Evolutionary conservation across 805 yeast species (phyloP).

Genomic region (Kodamaea hsintzibuensis): DNA sequence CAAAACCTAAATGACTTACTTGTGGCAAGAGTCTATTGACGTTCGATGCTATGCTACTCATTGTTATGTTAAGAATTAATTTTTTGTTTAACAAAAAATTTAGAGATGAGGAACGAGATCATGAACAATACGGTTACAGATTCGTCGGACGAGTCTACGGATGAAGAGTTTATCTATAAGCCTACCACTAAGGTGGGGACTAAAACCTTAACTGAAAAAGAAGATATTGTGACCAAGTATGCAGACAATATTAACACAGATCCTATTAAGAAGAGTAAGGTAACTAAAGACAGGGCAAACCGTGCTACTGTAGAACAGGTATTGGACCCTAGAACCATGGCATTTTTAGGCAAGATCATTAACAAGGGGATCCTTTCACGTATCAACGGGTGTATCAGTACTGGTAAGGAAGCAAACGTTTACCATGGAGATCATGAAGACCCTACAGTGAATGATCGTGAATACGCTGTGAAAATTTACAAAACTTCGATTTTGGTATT

Average conservation of each 20-base stretch:
- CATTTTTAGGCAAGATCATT: slow-evolving; percentile 77
- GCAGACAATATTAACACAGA: slow-evolving; percentile 67
- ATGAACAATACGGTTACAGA: neutral
- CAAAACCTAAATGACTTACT: slow-evolving; percentile 8
- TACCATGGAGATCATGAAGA: slow-evolving; percentile 72
- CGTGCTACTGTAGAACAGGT: slow-evolving; percentile 98
- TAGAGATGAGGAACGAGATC: neutral
- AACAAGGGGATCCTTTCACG: slow-evolving; percentile 81
- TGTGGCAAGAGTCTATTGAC: slow-evolving; percentile 13
- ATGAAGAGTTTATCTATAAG: neutral
- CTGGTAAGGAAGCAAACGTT: slow-evolving; percentile 99
- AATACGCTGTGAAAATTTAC: slow-evolving; percentile 87
- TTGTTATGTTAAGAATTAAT: neutral
- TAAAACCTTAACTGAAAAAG: slow-evolving; percentile 38
- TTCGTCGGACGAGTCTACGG: neutral
- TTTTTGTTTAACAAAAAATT: neutral
- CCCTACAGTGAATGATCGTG: slow-evolving; percentile 39
- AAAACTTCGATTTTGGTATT: slow-evolving; percentile 96
- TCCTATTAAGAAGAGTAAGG: slow-evolving; percentile 55
- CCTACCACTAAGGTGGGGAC: slow-evolving; percentile 1
- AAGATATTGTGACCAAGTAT: slow-evolving; percentile 58
- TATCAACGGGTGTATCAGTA: slow-evolving; percentile 90
- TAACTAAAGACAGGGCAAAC: slow-evolving; percentile 80
- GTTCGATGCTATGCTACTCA: slow-evolving; percentile 4
- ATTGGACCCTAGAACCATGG: slow-evolving; percentile 88